Conservation (phyloP, 345 rosid species). For the Eucalyptus lansdowneana region DNA sequence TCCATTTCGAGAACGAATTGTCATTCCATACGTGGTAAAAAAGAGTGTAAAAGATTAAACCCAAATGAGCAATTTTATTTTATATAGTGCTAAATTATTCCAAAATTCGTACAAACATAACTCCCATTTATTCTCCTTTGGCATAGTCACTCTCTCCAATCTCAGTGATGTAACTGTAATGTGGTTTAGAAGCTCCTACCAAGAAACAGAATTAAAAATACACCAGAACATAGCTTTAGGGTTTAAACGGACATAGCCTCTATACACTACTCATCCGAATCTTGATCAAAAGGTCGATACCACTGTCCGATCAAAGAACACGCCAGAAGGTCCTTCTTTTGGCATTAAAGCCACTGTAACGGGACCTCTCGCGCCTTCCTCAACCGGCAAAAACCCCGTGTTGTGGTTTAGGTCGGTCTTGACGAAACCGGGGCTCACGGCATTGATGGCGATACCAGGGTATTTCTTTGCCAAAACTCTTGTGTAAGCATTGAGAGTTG, state of each 20-base stretch:
- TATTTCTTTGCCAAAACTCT: conserved; percentile 1
- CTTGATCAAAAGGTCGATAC: neutral
- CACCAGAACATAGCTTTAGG: neutral
- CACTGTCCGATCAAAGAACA: neutral
- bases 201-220: neutral
- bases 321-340: neutral
- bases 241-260: neutral
- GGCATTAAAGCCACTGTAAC: conserved; percentile 2
- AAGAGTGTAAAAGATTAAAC: neutral
- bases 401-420: neutral
- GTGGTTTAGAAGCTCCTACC: neutral
- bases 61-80: neutral
- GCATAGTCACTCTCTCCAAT: neutral
- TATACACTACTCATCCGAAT: neutral
- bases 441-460: neutral
- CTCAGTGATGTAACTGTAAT: neutral
- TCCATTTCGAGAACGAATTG: neutral
- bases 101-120: neutral
- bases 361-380: conserved; percentile 1
- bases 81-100: neutral
- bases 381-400: neutral
- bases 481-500: conserved; percentile 6
- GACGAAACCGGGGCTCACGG: neutral
- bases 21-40: neutral
- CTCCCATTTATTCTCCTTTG: neutral